These are phyloP conservation scores for Leishmania turanica DNA, from an alignment of 208 protist genomes.

Conservation along the genomic window DNA sequence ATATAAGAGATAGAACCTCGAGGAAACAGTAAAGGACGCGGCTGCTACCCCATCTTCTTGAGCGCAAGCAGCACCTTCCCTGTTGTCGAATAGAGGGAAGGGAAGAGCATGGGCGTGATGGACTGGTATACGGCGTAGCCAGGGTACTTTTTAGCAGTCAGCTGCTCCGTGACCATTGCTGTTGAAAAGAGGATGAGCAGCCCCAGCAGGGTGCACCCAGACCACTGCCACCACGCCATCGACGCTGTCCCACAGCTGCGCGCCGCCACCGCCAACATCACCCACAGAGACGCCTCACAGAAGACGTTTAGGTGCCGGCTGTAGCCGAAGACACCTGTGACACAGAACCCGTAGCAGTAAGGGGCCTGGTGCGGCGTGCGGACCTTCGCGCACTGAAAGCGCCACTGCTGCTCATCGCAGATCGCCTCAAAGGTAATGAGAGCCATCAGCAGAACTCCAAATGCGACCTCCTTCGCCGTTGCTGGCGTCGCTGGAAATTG, in stretches of 20 bases:
- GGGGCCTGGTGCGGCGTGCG: neutral
- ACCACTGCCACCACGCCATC: constrained; percentile 48
- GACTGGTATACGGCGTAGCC: constrained; percentile 67
- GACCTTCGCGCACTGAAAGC: constrained; percentile 60
- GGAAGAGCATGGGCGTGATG: constrained; percentile 79
- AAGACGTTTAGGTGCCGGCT: constrained; percentile 81
- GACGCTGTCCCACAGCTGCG: constrained; percentile 7
- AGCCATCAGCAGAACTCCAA: constrained; percentile 31
- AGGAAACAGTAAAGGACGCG: neutral
- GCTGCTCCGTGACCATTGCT: constrained; percentile 51
- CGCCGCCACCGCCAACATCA: constrained; percentile 51
- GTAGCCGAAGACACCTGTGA: constrained; percentile 77
- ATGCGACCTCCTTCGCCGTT: constrained; percentile 33
- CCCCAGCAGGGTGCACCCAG: constrained; percentile 45
- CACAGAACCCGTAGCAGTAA: constrained; percentile 65
- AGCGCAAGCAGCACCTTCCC: constrained; percentile 37
- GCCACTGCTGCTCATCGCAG: constrained; percentile 80
- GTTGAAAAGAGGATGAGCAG: constrained; percentile 60
- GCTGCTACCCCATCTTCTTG: constrained; percentile 5
- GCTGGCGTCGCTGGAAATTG: constrained; percentile 37
- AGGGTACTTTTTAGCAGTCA: constrained; percentile 67
- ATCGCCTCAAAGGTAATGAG: constrained; percentile 59
- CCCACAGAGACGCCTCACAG: constrained; percentile 66
- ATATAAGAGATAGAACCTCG: neutral
- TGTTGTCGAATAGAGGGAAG: constrained; percentile 53